Evolutionary conservation across 2,329 filamentous ascomycete genomes (phyloP).

Genomic region (Bipolaris bicolor): DNA sequence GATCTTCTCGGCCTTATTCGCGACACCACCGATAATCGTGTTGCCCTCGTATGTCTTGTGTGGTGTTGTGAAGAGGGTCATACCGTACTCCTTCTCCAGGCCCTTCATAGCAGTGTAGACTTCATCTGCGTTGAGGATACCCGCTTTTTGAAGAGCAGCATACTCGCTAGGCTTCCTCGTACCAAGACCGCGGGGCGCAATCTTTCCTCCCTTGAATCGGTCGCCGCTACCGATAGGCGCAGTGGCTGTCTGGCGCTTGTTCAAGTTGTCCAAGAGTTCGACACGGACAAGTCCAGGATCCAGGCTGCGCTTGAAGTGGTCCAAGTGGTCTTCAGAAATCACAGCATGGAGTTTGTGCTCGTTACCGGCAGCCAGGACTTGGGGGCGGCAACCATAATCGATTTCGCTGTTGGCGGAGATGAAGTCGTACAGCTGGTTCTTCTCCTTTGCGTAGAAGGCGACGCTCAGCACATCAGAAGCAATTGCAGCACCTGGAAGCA

Average conservation of each 20-base stretch:
- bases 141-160: slow-evolving; percentile 39
- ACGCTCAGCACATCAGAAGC: slow-evolving; percentile 38
- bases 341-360: slow-evolving; percentile 44
- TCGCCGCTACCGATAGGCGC: slow-evolving; percentile 48
- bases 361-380: slow-evolving; percentile 32
- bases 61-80: slow-evolving; percentile 54
- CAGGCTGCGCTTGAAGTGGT: slow-evolving; percentile 30
- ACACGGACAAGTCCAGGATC: slow-evolving; percentile 33
- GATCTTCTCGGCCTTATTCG: slow-evolving; percentile 53
- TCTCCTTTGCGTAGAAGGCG: slow-evolving; percentile 41
- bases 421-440: slow-evolving; percentile 34
- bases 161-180: slow-evolving; percentile 44
- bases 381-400: slow-evolving; percentile 46
- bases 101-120: slow-evolving; percentile 54
- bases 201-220: slow-evolving; percentile 52
- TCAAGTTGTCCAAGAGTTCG: slow-evolving; percentile 31
- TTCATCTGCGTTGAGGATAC: slow-evolving; percentile 56
- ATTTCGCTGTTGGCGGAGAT: slow-evolving; percentile 39
- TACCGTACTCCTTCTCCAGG: slow-evolving; percentile 52
- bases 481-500: slow-evolving; percentile 34
- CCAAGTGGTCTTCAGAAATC: slow-evolving; percentile 32
- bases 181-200: slow-evolving; percentile 52
- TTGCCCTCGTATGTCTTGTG: slow-evolving; percentile 53
- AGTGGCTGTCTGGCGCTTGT: slow-evolving; percentile 35
- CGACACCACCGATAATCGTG: slow-evolving; percentile 48